Evolutionary conservation across 306 rosid species (phyloP).

Genomic region (Lotus japonicus): DNA sequence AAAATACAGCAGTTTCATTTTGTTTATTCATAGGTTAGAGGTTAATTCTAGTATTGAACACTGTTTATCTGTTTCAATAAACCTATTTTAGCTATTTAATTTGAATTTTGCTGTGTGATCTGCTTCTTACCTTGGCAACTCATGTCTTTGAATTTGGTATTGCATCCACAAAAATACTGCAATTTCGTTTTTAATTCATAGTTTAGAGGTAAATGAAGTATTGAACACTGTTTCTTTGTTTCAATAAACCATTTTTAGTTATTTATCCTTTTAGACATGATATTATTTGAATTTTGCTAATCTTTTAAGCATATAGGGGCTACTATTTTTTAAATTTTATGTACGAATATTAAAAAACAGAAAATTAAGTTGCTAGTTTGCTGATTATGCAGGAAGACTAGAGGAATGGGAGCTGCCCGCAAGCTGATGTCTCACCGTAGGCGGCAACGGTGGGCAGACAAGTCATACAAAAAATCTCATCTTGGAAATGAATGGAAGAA

Average conservation of each 20-base stretch:
- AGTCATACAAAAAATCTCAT: slow-evolving; percentile 64
- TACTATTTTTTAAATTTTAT: background rate
- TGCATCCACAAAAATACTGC: background rate
- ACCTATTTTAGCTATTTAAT: background rate
- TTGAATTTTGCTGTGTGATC: background rate
- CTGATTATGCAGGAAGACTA: slow-evolving; percentile 42
- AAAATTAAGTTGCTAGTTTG: background rate
- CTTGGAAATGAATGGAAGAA: slow-evolving; percentile 86
- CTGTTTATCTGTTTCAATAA: background rate
- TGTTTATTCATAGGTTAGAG: background rate
- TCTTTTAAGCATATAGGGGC: background rate
- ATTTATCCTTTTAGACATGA: background rate
- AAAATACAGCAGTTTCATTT: background rate
- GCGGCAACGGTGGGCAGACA: slow-evolving; percentile 66
- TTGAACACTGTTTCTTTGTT: background rate
- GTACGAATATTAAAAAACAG: background rate
- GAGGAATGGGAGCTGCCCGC: slow-evolving; percentile 77
- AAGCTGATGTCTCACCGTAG: slow-evolving; percentile 60
- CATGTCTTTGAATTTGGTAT: background rate
- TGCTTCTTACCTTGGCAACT: background rate
- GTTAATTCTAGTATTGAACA: background rate
- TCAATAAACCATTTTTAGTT: background rate
- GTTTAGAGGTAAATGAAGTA: background rate
- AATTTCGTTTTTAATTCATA: background rate
- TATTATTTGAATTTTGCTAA: background rate